phyloP scores from a whole-genome alignment of 345 rosid genomes.

The Rhodomyrtus tomentosa region DNA sequence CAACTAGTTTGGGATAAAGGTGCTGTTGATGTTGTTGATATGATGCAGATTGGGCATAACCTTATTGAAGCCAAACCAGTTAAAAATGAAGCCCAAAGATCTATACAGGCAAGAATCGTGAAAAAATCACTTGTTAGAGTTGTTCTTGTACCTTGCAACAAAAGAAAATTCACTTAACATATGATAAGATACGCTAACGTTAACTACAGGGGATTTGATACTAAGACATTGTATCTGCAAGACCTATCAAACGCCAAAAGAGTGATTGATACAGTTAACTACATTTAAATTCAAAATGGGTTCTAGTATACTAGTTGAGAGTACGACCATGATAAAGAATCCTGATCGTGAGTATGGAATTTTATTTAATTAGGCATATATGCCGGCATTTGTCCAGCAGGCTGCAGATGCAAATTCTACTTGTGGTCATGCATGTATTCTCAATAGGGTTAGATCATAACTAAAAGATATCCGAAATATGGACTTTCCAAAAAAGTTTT shows the following conservation, averaged over 20 bases:
- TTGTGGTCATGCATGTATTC: neutral
- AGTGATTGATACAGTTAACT: neutral
- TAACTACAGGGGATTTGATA: neutral
- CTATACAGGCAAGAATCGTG: neutral
- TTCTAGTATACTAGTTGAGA: neutral
- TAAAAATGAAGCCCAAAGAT: neutral
- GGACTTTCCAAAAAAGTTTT: neutral
- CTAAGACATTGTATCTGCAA: neutral
- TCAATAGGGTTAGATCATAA: neutral
- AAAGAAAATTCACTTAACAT: neutral
- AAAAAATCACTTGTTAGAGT: neutral
- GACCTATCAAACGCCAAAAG: neutral
- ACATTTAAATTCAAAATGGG: neutral
- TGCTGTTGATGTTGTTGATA: no score
- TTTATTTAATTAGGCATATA: neutral
- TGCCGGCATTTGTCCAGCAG: neutral
- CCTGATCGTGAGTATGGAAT: neutral
- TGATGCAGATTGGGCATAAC: neutral
- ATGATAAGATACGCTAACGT: neutral
- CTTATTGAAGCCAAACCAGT: neutral
- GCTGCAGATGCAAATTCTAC: neutral
- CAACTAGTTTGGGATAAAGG: no score
- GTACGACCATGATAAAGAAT: neutral
- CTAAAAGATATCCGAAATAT: neutral
- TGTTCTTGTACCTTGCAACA: neutral